Evolutionary conservation across 257 asterid species (phyloP).

Genomic region (Nemophila menziesii): DNA sequence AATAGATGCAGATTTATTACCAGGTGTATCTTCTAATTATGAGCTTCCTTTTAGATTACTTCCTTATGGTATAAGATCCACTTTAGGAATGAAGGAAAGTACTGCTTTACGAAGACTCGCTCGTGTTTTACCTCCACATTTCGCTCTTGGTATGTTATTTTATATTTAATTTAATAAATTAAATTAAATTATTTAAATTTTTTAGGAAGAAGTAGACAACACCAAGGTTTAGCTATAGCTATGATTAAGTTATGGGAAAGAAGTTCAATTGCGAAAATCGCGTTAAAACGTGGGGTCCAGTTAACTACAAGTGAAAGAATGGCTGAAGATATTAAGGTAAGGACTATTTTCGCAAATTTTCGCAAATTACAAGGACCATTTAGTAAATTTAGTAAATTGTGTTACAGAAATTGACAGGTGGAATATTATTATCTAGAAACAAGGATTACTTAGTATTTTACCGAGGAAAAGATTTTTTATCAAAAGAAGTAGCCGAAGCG

Average conservation of each 20-base stretch:
- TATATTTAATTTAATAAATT: slow-evolving; percentile 9
- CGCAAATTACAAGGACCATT: neutral
- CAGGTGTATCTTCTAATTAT: slow-evolving; percentile 55
- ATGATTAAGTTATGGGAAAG: slow-evolving; percentile 90
- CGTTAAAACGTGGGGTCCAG: slow-evolving; percentile 92
- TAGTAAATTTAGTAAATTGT: neutral
- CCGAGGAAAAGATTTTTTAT: slow-evolving; percentile 81
- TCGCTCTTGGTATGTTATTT: slow-evolving; percentile 61
- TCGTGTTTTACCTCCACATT: slow-evolving; percentile 82
- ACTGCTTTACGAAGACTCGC: slow-evolving; percentile 86
- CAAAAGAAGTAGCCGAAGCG: slow-evolving; percentile 79
- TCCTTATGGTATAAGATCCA: slow-evolving; percentile 83
- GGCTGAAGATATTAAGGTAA: slow-evolving; percentile 98
- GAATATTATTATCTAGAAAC: slow-evolving; percentile 74
- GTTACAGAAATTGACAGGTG: slow-evolving; percentile 86
- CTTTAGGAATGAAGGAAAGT: slow-evolving; percentile 56
- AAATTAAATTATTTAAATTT: slow-evolving; percentile 4
- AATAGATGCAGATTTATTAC: slow-evolving; percentile 92
- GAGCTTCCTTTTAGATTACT: slow-evolving; percentile 79
- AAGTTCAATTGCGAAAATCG: slow-evolving; percentile 79
- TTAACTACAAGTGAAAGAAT: slow-evolving; percentile 96
- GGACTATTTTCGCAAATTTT: neutral
- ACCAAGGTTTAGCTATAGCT: slow-evolving; percentile 88
- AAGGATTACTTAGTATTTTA: slow-evolving; percentile 88
- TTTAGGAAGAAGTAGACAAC: slow-evolving; percentile 97